These are phyloP conservation scores for Aspergillus sp. DNA, from an alignment of 2,329 filamentous ascomycete genomes.

Conservation along the genomic window DNA sequence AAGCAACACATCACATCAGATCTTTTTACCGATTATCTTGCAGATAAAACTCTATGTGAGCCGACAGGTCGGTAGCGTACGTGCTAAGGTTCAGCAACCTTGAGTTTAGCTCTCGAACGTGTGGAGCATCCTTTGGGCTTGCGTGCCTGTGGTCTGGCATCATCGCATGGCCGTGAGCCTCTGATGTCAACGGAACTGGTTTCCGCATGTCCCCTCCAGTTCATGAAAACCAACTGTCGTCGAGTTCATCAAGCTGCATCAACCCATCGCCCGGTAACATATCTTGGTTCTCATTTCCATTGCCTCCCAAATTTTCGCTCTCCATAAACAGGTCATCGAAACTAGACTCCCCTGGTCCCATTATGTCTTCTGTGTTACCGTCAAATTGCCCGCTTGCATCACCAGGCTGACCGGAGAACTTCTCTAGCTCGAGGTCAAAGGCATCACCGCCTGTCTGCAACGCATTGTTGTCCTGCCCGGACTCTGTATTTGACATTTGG, in stretches of 20 bases:
- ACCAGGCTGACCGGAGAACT: conserved; percentile 21
- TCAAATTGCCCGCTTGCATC: conserved; percentile 19
- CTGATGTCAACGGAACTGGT: neutral
- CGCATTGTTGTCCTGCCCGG: conserved; percentile 34
- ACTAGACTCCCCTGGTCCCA: conserved; percentile 43
- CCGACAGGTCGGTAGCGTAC: neutral
- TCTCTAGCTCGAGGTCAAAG: conserved; percentile 39
- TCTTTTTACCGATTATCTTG: neutral
- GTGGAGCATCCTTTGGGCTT: conserved; percentile 1
- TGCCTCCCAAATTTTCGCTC: conserved; percentile 36
- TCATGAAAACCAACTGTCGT: conserved; percentile 43
- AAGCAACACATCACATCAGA: neutral
- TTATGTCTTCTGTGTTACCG: conserved; percentile 33
- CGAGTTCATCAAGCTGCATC: conserved; percentile 42
- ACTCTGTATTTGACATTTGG: conserved; percentile 22
- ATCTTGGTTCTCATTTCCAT: conserved; percentile 30
- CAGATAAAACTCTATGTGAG: neutral
- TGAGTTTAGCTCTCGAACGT: neutral
- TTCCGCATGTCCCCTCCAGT: neutral
- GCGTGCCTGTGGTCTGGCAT: neutral
- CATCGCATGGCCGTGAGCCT: neutral
- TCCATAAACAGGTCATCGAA: conserved; percentile 49
- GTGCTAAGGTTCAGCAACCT: neutral
- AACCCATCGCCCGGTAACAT: conserved; percentile 37
- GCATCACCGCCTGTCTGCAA: conserved; percentile 33